Percentiles rank a stretch among this genome's conserved stretches.
Evolutionary conservation across 495 filamentous ascomycete genomes (phyloP).

Genomic region (Zalerion maritima): DNA sequence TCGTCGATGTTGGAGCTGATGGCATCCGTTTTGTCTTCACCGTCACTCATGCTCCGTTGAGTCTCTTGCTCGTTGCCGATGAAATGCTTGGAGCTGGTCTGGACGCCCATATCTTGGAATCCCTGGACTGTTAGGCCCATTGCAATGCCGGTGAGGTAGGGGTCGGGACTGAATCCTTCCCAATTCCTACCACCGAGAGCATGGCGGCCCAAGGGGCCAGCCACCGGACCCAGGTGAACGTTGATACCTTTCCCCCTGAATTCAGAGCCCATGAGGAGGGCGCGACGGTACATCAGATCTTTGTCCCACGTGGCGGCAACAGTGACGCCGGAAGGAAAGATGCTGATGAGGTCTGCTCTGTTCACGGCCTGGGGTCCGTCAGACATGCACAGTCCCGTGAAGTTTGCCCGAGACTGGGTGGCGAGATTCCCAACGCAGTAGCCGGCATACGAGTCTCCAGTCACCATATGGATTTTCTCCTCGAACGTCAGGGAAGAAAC

Average conservation of each 20-base stretch:
- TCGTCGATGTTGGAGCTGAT: constrained; percentile 46
- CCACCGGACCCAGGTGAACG: constrained; percentile 36
- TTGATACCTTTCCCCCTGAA: constrained; percentile 48
- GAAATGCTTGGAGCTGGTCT: constrained; percentile 46
- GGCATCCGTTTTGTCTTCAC: no score
- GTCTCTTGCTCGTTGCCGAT: constrained; percentile 34
- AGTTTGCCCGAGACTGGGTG: no score
- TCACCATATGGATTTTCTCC: no score
- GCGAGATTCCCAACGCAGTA: no score
- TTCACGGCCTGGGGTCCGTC: no score
- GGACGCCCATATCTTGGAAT: constrained; percentile 40
- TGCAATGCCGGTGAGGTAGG: constrained; percentile 39
- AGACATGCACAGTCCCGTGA: no score
- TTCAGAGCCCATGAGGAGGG: constrained; percentile 42
- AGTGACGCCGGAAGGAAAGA: constrained; percentile 62
- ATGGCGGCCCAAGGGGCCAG: constrained; percentile 40
- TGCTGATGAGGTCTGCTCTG: constrained; percentile 46
- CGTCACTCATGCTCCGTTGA: constrained; percentile 21
- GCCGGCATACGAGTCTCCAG: no score
- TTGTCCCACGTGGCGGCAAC: constrained; percentile 61
- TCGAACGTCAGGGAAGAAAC: no score
- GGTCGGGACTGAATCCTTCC: constrained; percentile 55
- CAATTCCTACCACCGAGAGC: constrained; percentile 49
- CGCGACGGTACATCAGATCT: constrained; percentile 42
- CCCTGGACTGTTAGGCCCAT: constrained; percentile 40